Base-by-base conservation (phyloP, 768 basidiomycete genomes). In the Collybiopsis luxurians region DNA sequence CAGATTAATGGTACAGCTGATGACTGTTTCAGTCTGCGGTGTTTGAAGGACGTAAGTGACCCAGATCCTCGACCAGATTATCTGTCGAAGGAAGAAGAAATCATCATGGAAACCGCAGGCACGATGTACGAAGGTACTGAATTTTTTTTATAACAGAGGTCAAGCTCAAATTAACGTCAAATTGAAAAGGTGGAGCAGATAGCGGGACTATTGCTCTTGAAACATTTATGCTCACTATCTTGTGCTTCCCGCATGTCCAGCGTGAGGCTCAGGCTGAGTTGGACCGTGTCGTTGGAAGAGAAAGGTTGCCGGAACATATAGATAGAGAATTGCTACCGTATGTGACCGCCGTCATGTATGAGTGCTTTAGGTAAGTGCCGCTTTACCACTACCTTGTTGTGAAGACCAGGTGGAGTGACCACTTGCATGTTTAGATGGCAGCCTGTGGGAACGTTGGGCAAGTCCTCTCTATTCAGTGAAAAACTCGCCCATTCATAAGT, bases 301-400 rank as follows among this genome's bases (percentile, higher is more conserved):
- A 45, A 4, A 60, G 61, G 23, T 53, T 73, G 0, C 69, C 72
- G 9, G 15, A 54, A 21, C 69, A 72, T 28, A 57, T 63, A 4
- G 69, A 71, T 47, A 57, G 62, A 42, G 44, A 55, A 1, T 54
- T 59, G 1, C 61, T 72, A 11, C 70, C 72, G 0, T 73, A 71
- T 48, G 50, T 73, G 19, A 64, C 69, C 23, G 70, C 69, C 7
- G 60, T 69, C 43, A 46, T 72, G 4, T 69, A 54, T 13, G 70
- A 73, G 24, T n/a, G 34, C 12, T 23, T 51, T 10, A 28, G 58
- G 23, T 31, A 21, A 15, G 19, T 17, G 28, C 38, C n/a, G n/a
- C n/a, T n/a, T n/a, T n/a, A n/a, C n/a, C n/a, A n/a, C n/a, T n/a
- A n/a, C n/a, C n/a, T n/a, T n/a, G n/a, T n/a, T n/a, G n/a, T n/a